Evolutionary conservation across 305 asterid genomes (phyloP).

Genomic region (Solanum hybrid): DNA sequence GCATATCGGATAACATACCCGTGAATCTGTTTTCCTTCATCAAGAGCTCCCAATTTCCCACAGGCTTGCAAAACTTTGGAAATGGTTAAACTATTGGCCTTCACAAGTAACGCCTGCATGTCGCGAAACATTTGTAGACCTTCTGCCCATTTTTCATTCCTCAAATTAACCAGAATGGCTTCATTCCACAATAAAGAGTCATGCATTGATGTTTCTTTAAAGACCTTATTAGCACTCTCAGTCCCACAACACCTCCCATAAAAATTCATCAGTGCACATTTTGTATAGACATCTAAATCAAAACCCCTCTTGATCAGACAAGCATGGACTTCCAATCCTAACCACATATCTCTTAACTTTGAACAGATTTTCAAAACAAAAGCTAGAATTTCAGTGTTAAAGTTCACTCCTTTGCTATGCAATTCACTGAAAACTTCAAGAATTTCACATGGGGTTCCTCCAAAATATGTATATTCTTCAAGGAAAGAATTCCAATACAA

Average conservation of each 20-base stretch:
- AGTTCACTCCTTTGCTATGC: conserved; percentile 25
- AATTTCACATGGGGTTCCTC: conserved; percentile 31
- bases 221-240: conserved; percentile 26
- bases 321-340: conserved; percentile 36
- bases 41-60: conserved; percentile 22
- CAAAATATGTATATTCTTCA: conserved; percentile 21
- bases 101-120: conserved; percentile 19
- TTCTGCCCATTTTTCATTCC: conserved; percentile 24
- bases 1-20: conserved; percentile 32
- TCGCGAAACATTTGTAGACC: conserved; percentile 19
- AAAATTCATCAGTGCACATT: conserved; percentile 36
- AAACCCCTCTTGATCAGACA: conserved; percentile 29
- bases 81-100: conserved; percentile 22
- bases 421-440: conserved; percentile 29
- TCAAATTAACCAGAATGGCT: conserved; percentile 27
- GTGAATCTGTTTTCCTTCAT: conserved; percentile 35
- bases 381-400: conserved; percentile 15
- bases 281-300: conserved; percentile 23
- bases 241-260: conserved; percentile 28
- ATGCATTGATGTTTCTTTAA: conserved; percentile 13
- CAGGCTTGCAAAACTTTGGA: conserved; percentile 34
- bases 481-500: conserved; percentile 23
- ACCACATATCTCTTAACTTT: conserved; percentile 11
- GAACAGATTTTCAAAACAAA: conserved; percentile 28
- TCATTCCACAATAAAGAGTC: conserved; percentile 32